These are phyloP conservation scores for Zoysia pacifica DNA, from an alignment of 176 grass and related monocot species.

Conservation along the genomic window DNA sequence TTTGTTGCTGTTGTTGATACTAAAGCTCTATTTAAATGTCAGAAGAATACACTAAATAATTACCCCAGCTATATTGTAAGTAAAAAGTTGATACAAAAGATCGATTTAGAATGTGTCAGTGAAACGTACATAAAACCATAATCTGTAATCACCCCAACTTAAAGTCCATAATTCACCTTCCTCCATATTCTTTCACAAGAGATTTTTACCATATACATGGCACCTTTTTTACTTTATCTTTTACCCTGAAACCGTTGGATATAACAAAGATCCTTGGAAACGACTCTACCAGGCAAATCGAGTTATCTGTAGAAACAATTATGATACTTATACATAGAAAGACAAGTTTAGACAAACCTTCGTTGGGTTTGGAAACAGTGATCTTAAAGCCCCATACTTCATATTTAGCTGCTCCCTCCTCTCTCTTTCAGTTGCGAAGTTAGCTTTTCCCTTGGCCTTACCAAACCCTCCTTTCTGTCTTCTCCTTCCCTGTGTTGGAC, in stretches of 20 bases:
- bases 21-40: neutral
- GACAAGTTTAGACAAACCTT: conserved; percentile 57
- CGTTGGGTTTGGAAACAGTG: conserved; percentile 78
- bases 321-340: conserved; percentile 1
- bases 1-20: neutral
- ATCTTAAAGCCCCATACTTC: conserved; percentile 79
- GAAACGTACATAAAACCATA: conserved; percentile 14
- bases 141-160: neutral
- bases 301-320: conserved; percentile 20
- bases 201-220: neutral
- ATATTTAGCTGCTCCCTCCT: conserved; percentile 94
- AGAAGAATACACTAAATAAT: neutral
- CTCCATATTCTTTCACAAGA: neutral
- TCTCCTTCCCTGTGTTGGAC: conserved; percentile 43
- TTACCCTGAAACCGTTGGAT: conserved; percentile 3
- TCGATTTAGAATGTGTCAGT: conserved; percentile 6
- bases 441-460: conserved; percentile 67
- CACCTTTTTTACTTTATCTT: neutral
- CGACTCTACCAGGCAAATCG: neutral
- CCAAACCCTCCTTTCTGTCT: conserved; percentile 54
- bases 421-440: conserved; percentile 90
- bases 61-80: neutral
- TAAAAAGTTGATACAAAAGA: conserved; percentile 6
- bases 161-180: conserved; percentile 22
- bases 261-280: conserved; percentile 25